Evolutionary conservation across 2,329 filamentous ascomycete species (phyloP), one percentile per base, ranked within the genome.

Genomic region (Hymenoscyphus linearis): DNA sequence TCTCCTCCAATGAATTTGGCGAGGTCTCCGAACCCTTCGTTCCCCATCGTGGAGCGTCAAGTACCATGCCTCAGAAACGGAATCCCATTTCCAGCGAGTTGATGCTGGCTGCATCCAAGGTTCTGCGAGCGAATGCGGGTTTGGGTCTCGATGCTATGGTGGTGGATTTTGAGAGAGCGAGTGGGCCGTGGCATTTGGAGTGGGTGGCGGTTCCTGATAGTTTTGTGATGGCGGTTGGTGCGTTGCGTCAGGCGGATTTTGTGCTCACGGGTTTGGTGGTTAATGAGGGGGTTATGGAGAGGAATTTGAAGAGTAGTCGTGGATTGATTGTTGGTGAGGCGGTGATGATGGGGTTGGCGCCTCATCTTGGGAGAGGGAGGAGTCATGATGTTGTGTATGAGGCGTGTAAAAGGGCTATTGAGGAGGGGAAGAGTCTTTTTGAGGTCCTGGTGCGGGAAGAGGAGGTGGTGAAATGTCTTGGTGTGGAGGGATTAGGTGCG

Each of bases 311-410:
- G 53, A 81, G 78, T 0, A 82, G 80, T 0, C 73, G 73, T 50
- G 82, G 82, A 0, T 69, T 84, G 22, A 84, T 84, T 64, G 82
- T 84, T 13, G 81, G 76, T 0, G 82, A 85, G 71, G 81, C 82
- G 2, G 80, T 85, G n/a, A 84, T 85, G 82, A 84, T 85, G 82
- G 78, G 76, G 1, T 73, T 85, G 56, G 82, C 81, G n/a, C 75
- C 76, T 16, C 73, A 78, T 70, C 72, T 82, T 47, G 82, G 82
- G 9, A 74, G 82, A 14, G 79, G 81, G 62, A 74, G 76, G 18
- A 81, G 81, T 2, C 82, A 84, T 68, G 81, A 84, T 65, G 73
- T 82, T 40, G 81, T 85, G 2, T 85, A 85, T 55, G 77, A 78
- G 62, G 80, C 80, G 1, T 85, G 82, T 67, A 77, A 76, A 62